Conservation (phyloP, 108 stramenopile genomes). For the Fistulifera solaris region DNA sequence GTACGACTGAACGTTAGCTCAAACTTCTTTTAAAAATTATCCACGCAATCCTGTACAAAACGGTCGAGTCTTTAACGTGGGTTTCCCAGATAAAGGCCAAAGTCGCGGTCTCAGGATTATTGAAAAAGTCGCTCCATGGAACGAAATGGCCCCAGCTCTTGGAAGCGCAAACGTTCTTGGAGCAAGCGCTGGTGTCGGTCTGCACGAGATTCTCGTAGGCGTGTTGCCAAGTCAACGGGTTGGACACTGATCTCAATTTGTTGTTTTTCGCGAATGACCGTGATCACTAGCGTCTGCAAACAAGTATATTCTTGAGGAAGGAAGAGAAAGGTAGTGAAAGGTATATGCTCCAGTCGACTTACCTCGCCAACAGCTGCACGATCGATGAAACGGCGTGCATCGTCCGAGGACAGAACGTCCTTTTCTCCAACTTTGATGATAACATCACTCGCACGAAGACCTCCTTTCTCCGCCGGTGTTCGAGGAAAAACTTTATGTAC, state of each 20-base stretch:
- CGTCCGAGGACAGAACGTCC: conserved; percentile 48
- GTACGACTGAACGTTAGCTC: too few relatives aligned
- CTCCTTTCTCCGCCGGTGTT: conserved; percentile 62
- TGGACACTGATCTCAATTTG: conserved; percentile 42
- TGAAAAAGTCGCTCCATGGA: conserved; percentile 10
- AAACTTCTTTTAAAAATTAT: too few relatives aligned
- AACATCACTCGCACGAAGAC: conserved; percentile 64
- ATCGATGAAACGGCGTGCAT: conserved; percentile 72
- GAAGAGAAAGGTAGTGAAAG: background rate
- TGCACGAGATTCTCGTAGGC: conserved; percentile 44
- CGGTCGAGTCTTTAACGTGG: too few relatives aligned
- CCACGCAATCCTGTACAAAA: too few relatives aligned
- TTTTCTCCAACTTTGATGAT: conserved; percentile 58
- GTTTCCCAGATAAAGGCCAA: too few relatives aligned
- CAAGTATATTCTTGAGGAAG: background rate
- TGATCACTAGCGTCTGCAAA: conserved; percentile 12
- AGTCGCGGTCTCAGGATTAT: background rate
- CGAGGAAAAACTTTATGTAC: conserved; percentile 67
- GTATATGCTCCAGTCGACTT: background rate
- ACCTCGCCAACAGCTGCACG: conserved; percentile 45
- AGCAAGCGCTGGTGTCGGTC: conserved; percentile 36
- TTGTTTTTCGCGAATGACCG: conserved; percentile 43
- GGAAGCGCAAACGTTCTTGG: conserved; percentile 28
- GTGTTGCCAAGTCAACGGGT: conserved; percentile 62
- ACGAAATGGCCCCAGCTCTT: conserved; percentile 38